These are phyloP conservation scores for Tolypocladium sp. DNA, from an alignment of 2,329 filamentous ascomycete species.

Conservation along the genomic window DNA sequence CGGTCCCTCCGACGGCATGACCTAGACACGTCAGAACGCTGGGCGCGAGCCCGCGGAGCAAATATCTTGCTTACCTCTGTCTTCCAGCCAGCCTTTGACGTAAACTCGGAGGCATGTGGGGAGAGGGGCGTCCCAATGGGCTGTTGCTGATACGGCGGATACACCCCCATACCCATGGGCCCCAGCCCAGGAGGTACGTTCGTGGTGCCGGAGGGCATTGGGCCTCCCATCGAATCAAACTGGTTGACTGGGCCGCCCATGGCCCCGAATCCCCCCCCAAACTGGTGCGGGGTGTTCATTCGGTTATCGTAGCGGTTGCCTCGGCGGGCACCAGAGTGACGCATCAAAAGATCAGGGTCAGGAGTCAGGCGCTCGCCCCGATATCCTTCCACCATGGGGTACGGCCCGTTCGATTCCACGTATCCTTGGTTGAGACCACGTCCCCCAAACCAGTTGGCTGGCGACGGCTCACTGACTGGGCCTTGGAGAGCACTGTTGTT, in stretches of 20 bases:
- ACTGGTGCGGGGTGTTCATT: slow-evolving; percentile 24
- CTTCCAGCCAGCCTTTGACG: slow-evolving; percentile 47
- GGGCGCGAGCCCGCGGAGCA: background rate
- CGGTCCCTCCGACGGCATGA: slow-evolving; percentile 46
- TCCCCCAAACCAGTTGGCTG: slow-evolving; percentile 34
- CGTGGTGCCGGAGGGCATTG: slow-evolving; percentile 23
- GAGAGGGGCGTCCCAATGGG: slow-evolving; percentile 58
- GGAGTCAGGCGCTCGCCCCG: slow-evolving; percentile 37
- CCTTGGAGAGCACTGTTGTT: slow-evolving; percentile 21
- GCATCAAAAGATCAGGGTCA: slow-evolving; percentile 38
- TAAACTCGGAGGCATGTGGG: slow-evolving; percentile 67
- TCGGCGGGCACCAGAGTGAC: slow-evolving; percentile 33
- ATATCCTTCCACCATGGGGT: slow-evolving; percentile 28
- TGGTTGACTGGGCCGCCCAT: slow-evolving; percentile 18
- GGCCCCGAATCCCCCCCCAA: slow-evolving; percentile 22
- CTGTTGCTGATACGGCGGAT: slow-evolving; percentile 42
- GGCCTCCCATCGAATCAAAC: slow-evolving; percentile 25
- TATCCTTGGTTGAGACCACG: slow-evolving; percentile 28
- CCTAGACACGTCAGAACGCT: slow-evolving; percentile 23
- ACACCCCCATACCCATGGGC: slow-evolving; percentile 32
- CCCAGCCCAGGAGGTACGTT: slow-evolving; percentile 23
- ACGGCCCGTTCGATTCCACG: slow-evolving; percentile 28
- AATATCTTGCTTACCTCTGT: slow-evolving; percentile 33
- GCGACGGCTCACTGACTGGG: slow-evolving; percentile 25
- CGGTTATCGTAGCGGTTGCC: slow-evolving; percentile 38